Evolutionary conservation across 345 rosid genomes (phyloP).

Genomic region (Trapa incisa): DNA sequence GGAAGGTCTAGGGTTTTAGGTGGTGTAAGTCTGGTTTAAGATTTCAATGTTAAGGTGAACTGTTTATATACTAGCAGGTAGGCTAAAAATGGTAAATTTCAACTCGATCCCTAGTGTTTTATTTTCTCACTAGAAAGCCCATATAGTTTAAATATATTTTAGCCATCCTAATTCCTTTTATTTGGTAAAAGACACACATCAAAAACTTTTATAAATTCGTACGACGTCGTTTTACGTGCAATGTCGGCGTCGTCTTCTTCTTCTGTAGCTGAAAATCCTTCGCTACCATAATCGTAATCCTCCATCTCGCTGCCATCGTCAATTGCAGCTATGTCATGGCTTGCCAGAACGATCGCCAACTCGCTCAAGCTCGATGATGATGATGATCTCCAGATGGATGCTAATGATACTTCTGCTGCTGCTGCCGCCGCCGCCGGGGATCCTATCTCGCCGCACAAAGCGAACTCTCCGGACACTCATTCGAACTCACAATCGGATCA

Average conservation of each 20-base stretch:
- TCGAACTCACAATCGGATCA: conserved; percentile 15
- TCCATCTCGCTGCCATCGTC: neutral
- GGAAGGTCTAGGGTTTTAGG: conserved; percentile 16
- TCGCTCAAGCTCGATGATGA: conserved; percentile 36
- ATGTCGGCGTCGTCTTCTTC: conserved; percentile 1
- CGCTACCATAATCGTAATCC: neutral
- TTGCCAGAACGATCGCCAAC: conserved; percentile 50
- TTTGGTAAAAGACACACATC: too few relatives aligned
- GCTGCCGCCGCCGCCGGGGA: conserved; percentile 9
- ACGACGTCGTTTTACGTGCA: neutral
- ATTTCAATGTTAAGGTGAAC: neutral
- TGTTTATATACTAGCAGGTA: neutral
- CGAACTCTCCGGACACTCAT: conserved; percentile 2
- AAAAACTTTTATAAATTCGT: too few relatives aligned
- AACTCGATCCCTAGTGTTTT: neutral
- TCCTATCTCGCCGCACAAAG: conserved; percentile 4
- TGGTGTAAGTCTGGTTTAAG: neutral
- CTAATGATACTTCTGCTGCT: neutral
- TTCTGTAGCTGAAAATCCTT: neutral
- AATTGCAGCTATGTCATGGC: conserved; percentile 41
- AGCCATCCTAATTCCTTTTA: too few relatives aligned
- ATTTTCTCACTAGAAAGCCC: too few relatives aligned
- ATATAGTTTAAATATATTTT: too few relatives aligned
- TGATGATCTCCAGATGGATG: conserved; percentile 17
- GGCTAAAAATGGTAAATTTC: neutral